These are phyloP conservation scores for Zymoseptoria crescenta DNA, from an alignment of 2,329 filamentous ascomycete species.

Conservation along the genomic window DNA sequence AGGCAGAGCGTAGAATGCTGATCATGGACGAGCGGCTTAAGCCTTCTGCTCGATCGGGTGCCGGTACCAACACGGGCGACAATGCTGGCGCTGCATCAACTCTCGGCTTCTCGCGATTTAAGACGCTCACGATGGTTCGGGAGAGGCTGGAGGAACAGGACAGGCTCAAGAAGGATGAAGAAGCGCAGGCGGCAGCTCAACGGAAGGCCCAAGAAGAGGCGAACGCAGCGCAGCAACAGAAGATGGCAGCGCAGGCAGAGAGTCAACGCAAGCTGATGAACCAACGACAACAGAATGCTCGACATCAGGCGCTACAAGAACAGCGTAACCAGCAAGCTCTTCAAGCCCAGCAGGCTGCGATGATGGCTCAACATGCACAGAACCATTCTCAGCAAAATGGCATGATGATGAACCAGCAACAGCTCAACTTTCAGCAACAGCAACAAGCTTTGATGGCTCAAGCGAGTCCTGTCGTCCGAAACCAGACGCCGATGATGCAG, in stretches of 20 bases:
- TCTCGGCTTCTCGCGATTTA: slow-evolving; percentile 88
- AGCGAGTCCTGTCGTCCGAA: slow-evolving; percentile 53
- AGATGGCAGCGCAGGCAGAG: slow-evolving; percentile 42
- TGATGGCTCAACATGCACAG: slow-evolving; percentile 23
- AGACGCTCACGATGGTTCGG: slow-evolving; percentile 71
- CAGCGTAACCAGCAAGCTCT: slow-evolving; percentile 25
- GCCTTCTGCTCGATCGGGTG: slow-evolving; percentile 48
- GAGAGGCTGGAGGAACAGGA: slow-evolving; percentile 52
- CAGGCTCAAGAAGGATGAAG: slow-evolving; percentile 50
- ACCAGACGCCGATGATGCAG: slow-evolving; percentile 41
- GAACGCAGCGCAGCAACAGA: slow-evolving; percentile 39
- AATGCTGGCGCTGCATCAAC: slow-evolving; percentile 58
- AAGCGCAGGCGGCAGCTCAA: slow-evolving; percentile 42
- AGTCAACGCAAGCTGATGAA: slow-evolving; percentile 44
- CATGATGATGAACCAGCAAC: slow-evolving; percentile 32
- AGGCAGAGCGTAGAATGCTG: slow-evolving; percentile 87
- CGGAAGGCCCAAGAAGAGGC: slow-evolving; percentile 33
- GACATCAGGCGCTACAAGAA: slow-evolving; percentile 16
- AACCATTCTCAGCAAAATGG: slow-evolving; percentile 34
- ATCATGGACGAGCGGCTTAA: slow-evolving; percentile 77
- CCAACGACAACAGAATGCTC: slow-evolving; percentile 18
- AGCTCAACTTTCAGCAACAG: slow-evolving; percentile 42
- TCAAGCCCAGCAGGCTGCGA: slow-evolving; percentile 15
- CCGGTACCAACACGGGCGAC: slow-evolving; percentile 61
- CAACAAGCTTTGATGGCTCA: slow-evolving; percentile 35